phyloP scores from a whole-genome alignment of 352 stramenopile genomes.

The Pythium aristosporum region DNA sequence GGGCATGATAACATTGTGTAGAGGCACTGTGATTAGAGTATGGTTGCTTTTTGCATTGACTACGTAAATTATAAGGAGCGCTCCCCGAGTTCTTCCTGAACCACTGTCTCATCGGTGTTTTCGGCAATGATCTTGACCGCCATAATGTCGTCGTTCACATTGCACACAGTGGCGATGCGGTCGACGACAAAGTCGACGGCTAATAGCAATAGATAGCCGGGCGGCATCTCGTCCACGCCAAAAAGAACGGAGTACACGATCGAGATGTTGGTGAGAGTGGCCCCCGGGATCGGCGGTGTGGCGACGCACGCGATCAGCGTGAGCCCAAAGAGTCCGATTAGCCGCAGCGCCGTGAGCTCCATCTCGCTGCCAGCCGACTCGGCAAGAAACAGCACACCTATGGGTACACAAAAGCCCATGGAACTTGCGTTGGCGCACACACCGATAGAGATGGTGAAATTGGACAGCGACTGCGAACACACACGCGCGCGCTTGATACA shows the following conservation, averaged over 20 bases:
- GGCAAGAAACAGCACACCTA: slow-evolving; percentile 62
- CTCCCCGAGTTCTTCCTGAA: slow-evolving; percentile 32
- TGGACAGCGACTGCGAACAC: slow-evolving; percentile 68
- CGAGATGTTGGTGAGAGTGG: slow-evolving; percentile 17
- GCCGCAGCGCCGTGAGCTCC: slow-evolving; percentile 42
- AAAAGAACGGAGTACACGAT: slow-evolving; percentile 1
- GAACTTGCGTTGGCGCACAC: slow-evolving; percentile 63
- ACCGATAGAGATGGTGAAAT: slow-evolving; percentile 73
- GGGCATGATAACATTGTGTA: too few relatives aligned
- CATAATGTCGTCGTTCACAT: slow-evolving; percentile 43
- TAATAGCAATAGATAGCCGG: slow-evolving; percentile 33
- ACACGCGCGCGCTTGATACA: slow-evolving; percentile 60
- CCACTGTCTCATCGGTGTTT: slow-evolving; percentile 10
- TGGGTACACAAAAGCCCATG: slow-evolving; percentile 53
- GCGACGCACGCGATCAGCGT: slow-evolving; percentile 47
- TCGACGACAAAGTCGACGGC: slow-evolving; percentile 53
- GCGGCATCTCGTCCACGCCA: slow-evolving; percentile 29
- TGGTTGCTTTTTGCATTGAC: too few relatives aligned
- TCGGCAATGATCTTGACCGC: slow-evolving; percentile 23
- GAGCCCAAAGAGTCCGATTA: slow-evolving; percentile 56
- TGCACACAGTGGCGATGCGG: slow-evolving; percentile 59
- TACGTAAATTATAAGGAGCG: slow-evolving; percentile 3
- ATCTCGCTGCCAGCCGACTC: slow-evolving; percentile 48
- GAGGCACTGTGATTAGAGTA: too few relatives aligned
- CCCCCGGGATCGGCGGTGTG: slow-evolving; percentile 50